Evolutionary conservation across 495 filamentous ascomycete species (phyloP).

Genomic region (Penicillium dipodomyicola): DNA sequence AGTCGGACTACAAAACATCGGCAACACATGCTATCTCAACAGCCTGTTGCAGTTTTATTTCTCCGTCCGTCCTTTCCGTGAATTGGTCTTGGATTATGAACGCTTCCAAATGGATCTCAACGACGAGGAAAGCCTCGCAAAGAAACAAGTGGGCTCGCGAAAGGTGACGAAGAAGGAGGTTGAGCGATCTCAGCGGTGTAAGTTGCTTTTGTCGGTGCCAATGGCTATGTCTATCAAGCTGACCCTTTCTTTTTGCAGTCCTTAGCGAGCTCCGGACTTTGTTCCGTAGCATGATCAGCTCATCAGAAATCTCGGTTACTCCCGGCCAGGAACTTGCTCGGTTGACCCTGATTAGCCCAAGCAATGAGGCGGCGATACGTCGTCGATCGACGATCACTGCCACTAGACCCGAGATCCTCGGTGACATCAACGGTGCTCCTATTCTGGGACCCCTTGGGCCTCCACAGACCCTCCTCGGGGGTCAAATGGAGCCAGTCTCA

Average conservation of each 20-base stretch:
- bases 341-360: slow-evolving; percentile 66
- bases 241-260: slow-evolving; percentile 45
- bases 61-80: slow-evolving; percentile 75
- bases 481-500: slow-evolving; percentile 16
- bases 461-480: slow-evolving; percentile 31
- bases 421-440: slow-evolving; percentile 51
- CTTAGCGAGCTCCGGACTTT: slow-evolving; percentile 67
- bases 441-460: slow-evolving; percentile 52
- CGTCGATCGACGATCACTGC: slow-evolving; percentile 52
- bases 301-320: slow-evolving; percentile 49
- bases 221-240: background rate
- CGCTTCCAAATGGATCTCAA: slow-evolving; percentile 61
- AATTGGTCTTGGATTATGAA: slow-evolving; percentile 75
- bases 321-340: slow-evolving; percentile 81
- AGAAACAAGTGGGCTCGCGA: slow-evolving; percentile 64
- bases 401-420: slow-evolving; percentile 40
- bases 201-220: slow-evolving; percentile 29
- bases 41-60: slow-evolving; percentile 96
- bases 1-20: slow-evolving; percentile 85
- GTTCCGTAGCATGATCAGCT: slow-evolving; percentile 68
- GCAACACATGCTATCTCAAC: slow-evolving; percentile 97
- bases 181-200: slow-evolving; percentile 68
- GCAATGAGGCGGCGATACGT: slow-evolving; percentile 56
- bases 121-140: slow-evolving; percentile 51
- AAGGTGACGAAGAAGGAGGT: slow-evolving; percentile 61